Base-by-base conservation (phyloP, 306 rosid species). In the Fragaria nilgerrensis region DNA sequence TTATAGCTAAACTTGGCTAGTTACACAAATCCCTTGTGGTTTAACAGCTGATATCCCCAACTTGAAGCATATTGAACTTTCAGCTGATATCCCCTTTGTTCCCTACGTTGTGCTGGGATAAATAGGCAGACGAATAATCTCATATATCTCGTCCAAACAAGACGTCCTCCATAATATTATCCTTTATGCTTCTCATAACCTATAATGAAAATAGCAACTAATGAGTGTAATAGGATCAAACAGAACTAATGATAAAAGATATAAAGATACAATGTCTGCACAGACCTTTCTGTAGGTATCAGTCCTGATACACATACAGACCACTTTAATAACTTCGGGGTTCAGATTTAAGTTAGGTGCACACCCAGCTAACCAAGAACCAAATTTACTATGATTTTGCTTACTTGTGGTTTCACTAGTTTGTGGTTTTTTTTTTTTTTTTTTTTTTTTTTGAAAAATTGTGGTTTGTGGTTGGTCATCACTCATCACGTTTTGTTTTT, bases 101-200 rank as follows among this genome's bases (percentile, higher is more conserved):
- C 29, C 29, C 29, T 27, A 1, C 29, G 29, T 27, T 27, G 1
- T 27, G 29, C 1, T 27, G 29, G 29, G 0, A 27, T 27, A 27
- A 27, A 27, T 27, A 27, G 29, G 29, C 78, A 94, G 87, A 53
- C 90, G 84, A 75, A 94, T 92, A 78, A 90, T 91, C 89, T 94
- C 94, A 17, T 84, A 6, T 50, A 94, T 94, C 86, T 94, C 97
- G n/a, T 85, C 81, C 90, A 94, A 94, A 89, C 87, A 94, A 86
- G 74, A 87, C 29, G 17, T 94, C 97, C 80, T 89, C 80, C 2
- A 96, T 94, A 77, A 94, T 94, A 75, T 94, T 94, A 81, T 94
- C 97, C 82, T 39, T 82, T 86, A 94, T 94, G 80, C 98, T 94
- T 72, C 86, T 89, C 96, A 94, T 86, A 70, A 94, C 98, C 98